phyloP scores from a whole-genome alignment of 768 basidiomycete species.

The Strobilomyces dryophilus region DNA sequence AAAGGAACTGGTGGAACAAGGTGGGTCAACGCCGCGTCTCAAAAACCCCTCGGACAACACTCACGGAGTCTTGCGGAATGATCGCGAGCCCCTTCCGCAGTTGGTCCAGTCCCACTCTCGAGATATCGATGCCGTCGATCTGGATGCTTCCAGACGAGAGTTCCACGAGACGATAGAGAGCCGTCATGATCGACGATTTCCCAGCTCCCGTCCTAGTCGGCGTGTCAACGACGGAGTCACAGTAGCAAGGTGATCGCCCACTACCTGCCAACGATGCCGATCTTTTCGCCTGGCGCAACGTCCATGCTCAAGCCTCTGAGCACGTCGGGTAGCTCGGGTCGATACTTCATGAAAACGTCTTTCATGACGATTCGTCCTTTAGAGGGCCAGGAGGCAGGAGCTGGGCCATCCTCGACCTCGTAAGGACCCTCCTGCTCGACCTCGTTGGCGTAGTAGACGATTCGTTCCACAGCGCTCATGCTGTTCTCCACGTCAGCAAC shows the following conservation, averaged over 20 bases:
- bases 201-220: constrained; percentile 71
- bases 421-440: constrained; percentile 82
- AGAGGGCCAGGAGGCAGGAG: constrained; percentile 67
- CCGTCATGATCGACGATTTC: constrained; percentile 89
- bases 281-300: constrained; percentile 76
- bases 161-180: constrained; percentile 84
- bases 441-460: constrained; percentile 74
- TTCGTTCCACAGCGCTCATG: constrained; percentile 88
- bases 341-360: constrained; percentile 74
- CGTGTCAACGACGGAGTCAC: neutral
- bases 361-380: constrained; percentile 71
- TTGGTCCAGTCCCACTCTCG: constrained; percentile 74
- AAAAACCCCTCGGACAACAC: neutral
- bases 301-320: constrained; percentile 74
- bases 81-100: constrained; percentile 66
- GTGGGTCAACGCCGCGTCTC: neutral
- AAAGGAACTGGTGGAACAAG: constrained; percentile 31
- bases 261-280: constrained; percentile 77
- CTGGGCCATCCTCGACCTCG: constrained; percentile 57
- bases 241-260: constrained; percentile 6
- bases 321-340: constrained; percentile 84
- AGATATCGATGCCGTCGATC: constrained; percentile 83
- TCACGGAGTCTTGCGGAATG: constrained; percentile 69
- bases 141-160: constrained; percentile 66
- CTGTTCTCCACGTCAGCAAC: constrained; percentile 87